These are phyloP conservation scores for Hibiscus syriacus DNA, from an alignment of 345 rosid genomes.

Conservation along the genomic window DNA sequence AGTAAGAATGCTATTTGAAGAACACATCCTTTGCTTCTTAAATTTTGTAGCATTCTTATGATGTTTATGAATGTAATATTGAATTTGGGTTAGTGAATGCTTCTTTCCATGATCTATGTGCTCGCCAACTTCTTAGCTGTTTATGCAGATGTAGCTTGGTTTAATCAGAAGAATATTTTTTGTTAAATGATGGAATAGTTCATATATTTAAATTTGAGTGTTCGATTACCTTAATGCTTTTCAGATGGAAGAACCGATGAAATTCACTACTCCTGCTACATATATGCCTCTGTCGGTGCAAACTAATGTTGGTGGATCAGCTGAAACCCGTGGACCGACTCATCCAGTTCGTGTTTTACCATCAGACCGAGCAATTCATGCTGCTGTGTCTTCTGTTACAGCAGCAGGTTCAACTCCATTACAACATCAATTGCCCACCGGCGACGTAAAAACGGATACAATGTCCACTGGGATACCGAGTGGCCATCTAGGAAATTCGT, in stretches of 20 bases:
- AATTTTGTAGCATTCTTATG: background rate
- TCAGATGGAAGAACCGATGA: constrained; percentile 79
- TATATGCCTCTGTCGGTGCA: constrained; percentile 43
- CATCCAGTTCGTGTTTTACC: background rate
- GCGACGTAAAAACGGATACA: constrained; percentile 32
- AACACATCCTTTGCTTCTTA: no score
- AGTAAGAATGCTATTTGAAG: no score
- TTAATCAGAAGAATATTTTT: background rate
- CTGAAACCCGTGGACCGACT: constrained; percentile 1
- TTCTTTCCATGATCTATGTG: no score
- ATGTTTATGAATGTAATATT: background rate
- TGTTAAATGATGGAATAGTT: background rate
- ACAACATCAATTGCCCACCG: constrained; percentile 33
- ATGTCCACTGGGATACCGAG: constrained; percentile 30
- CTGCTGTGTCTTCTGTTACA: constrained; percentile 26
- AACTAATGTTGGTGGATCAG: constrained; percentile 26
- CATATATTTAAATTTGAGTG: constrained; percentile 26
- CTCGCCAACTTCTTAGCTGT: no score
- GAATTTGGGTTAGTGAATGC: background rate
- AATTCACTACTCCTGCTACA: constrained; percentile 29
- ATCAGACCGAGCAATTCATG: constrained; percentile 30
- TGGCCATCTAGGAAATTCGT: no score
- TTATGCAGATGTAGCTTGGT: no score
- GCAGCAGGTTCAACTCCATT: constrained; percentile 26
- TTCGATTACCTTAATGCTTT: no score